phyloP scores from a whole-genome alignment of 306 rosid species.

The Albizia julibrissin region DNA sequence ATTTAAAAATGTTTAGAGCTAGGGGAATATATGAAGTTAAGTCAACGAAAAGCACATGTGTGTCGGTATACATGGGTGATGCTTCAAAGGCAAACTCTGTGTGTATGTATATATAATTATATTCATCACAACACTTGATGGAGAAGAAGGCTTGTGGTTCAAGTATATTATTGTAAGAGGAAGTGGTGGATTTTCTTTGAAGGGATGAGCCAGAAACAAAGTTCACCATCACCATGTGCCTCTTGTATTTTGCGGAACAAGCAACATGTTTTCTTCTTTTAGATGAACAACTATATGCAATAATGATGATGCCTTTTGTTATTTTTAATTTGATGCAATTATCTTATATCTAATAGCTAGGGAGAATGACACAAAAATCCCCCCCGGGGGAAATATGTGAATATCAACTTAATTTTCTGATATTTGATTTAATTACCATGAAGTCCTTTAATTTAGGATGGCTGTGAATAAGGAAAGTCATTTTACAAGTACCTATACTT shows the following conservation, averaged over 20 bases:
- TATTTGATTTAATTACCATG: too few relatives aligned
- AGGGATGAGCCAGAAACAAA: conserved; percentile 34
- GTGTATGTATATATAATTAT: not conserved
- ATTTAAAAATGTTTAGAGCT: too few relatives aligned
- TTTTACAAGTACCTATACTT: too few relatives aligned
- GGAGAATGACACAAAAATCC: too few relatives aligned
- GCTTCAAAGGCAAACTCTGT: conserved; percentile 25
- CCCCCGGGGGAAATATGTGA: too few relatives aligned
- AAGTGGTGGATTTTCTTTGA: conserved; percentile 49
- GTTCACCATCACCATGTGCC: conserved; percentile 54
- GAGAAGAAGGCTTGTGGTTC: conserved; percentile 34
- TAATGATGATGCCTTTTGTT: not conserved
- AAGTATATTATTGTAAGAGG: conserved; percentile 7
- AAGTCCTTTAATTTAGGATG: too few relatives aligned
- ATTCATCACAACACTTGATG: not conserved
- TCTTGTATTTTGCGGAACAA: conserved; percentile 35
- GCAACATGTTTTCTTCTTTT: conserved; percentile 26
- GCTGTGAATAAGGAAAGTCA: too few relatives aligned
- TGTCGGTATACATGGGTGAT: conserved; percentile 44
- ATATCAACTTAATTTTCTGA: too few relatives aligned
- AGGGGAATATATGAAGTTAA: not conserved
- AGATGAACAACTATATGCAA: conserved; percentile 9
- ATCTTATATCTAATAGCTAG: too few relatives aligned
- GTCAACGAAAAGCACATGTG: conserved; percentile 23
- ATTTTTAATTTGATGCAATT: not conserved